phyloP scores from a whole-genome alignment of 768 basidiomycete species.

The Royoungia palumana region DNA sequence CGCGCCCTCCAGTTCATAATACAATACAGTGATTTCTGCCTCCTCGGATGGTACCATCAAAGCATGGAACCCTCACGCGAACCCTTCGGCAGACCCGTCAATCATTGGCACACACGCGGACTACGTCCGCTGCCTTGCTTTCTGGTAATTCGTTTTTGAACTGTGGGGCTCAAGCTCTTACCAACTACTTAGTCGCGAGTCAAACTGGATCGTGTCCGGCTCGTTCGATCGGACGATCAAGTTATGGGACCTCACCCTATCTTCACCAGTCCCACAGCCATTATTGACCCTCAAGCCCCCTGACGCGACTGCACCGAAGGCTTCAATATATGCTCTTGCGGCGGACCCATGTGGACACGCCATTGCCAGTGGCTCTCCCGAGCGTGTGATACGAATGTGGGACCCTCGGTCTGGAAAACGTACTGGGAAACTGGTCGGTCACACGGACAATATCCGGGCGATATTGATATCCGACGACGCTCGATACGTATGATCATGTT shows the following conservation, averaged over 20 bases:
- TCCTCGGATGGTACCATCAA: conserved; percentile 95
- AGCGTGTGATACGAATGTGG: conserved; percentile 88
- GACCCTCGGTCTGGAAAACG: conserved; percentile 85
- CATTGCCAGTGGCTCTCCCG: conserved; percentile 88
- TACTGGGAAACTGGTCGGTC: conserved; percentile 85
- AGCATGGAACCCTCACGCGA: conserved; percentile 85
- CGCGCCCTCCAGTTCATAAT: conserved; percentile 6
- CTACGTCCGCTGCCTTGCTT: conserved; percentile 78
- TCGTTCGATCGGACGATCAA: conserved; percentile 94
- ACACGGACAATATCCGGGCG: conserved; percentile 94
- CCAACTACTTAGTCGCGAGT: conserved; percentile 53
- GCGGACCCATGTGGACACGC: conserved; percentile 76
- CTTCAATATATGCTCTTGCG: conserved; percentile 74
- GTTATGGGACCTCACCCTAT: conserved; percentile 80
- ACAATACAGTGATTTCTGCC: conserved; percentile 70
- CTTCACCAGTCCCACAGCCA: conserved; percentile 41
- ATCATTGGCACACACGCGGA: conserved; percentile 76
- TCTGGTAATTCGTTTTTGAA: conserved; percentile 46
- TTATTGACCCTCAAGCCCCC: conserved; percentile 65
- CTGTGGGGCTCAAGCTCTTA: conserved; percentile 9
- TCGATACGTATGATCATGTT: conserved; percentile 64
- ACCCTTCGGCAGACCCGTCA: conserved; percentile 54
- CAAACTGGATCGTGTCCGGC: conserved; percentile 88
- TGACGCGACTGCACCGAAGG: conserved; percentile 63
- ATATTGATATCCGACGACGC: conserved; percentile 89